Evolutionary conservation across 164 flowering plant genomes (phyloP), one percentile per base, ranked within the genome.

Genomic region (Stephania yunnanensis): DNA sequence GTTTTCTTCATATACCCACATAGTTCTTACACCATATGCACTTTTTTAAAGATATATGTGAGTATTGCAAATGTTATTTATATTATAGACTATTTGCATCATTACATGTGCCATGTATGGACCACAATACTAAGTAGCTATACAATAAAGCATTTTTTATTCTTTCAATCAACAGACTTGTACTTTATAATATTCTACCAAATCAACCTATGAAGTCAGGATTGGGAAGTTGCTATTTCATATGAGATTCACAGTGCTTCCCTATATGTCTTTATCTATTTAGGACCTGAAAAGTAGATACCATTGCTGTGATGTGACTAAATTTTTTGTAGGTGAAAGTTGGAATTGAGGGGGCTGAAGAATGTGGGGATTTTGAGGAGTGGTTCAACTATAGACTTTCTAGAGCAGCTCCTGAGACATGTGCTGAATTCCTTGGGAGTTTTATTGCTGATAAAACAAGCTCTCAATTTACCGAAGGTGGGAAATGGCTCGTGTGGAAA

Each of bases 401-500:
- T 3, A 90, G 99, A 82, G 97, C 99, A 74, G 99, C 99, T 67
- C 99, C 99, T 46, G 99, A 95, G 74, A 89, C 97, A 46, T 95
- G 98, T 83, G 99, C 98, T 15, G 88, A 91, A 73, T 95, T 95
- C 77, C 97, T 93, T 69, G 98, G 99, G 71, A 93, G 89, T 83
- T 95, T 95, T 81, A 80, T 92, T 63, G 92, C 98, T 15, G 98
- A 93, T 50, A 82, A 84, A 82, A 93, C 95, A 36, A 87, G 71
- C 74, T 87, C 93, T 19, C 87, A 84, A 44, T 92, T 87, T 68
- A 87, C 83, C 0, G 87, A 92, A 80, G 97, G 97, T 64, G 98
- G 91, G 19, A 95, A 91, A 82, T 95, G 97, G 95, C 97, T 95
- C 71, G 99, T 93, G 25, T 93, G 99, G 99, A 95, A 91, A 85